Percentiles rank a stretch among this genome's conserved stretches.
Conservation (phyloP, 208 protist genomes). For the Ichthyophonus hoferi region DNA sequence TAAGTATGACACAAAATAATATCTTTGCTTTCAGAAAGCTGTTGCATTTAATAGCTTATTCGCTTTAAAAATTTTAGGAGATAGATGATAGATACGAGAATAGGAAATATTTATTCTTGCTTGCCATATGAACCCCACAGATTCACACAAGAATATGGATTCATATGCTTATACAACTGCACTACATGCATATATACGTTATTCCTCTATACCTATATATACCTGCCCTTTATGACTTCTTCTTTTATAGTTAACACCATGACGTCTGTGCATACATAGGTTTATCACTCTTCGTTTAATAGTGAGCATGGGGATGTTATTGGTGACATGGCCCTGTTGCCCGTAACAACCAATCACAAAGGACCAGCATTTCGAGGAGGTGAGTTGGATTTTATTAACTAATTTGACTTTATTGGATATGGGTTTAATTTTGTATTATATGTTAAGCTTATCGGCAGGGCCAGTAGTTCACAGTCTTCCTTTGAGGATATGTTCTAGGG, state of each 20-base stretch:
- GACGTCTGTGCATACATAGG: neutral
- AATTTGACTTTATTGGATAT: no score
- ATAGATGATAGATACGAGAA: neutral
- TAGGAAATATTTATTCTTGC: neutral
- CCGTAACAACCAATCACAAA: neutral
- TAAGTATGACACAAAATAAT: neutral
- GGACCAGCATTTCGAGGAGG: neutral
- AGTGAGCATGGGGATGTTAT: neutral
- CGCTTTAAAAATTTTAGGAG: no score
- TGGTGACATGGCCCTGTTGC: neutral
- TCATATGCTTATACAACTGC: neutral
- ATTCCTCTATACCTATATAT: neutral
- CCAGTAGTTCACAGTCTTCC: no score
- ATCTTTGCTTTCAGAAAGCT: neutral
- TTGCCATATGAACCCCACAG: neutral
- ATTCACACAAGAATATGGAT: neutral
- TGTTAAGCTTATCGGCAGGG: no score
- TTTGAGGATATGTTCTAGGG: no score
- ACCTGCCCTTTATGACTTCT: no score
- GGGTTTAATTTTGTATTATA: no score
- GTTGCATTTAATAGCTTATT: neutral
- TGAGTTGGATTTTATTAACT: no score
- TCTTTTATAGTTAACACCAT: neutral
- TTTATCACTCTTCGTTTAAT: slow-evolving; percentile 3
- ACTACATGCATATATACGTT: neutral